Evolutionary conservation across 2,329 filamentous ascomycete genomes (phyloP).

Genomic region (Colletotrichum noveboracense): DNA sequence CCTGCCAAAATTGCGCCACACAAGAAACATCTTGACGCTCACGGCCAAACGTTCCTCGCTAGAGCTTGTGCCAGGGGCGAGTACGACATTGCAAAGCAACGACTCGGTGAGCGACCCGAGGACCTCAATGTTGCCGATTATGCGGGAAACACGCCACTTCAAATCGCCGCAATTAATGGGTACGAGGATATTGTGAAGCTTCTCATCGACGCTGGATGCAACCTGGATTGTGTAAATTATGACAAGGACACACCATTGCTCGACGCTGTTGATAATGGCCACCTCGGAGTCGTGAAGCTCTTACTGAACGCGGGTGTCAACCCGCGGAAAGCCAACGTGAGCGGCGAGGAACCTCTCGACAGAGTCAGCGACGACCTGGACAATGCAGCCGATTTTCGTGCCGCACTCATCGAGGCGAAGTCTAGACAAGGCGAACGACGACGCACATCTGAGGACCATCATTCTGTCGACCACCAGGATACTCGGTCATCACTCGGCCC

Average conservation of each 20-base stretch:
- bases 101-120: slow-evolving; percentile 79
- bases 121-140: slow-evolving; percentile 91
- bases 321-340: slow-evolving; percentile 87
- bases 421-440: slow-evolving; percentile 59
- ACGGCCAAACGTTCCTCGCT: slow-evolving; percentile 89
- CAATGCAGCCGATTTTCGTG: slow-evolving; percentile 80
- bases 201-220: slow-evolving; percentile 83
- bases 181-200: slow-evolving; percentile 87
- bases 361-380: slow-evolving; percentile 78
- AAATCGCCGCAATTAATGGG: slow-evolving; percentile 90
- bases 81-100: slow-evolving; percentile 76
- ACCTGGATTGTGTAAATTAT: slow-evolving; percentile 78
- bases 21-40: slow-evolving; percentile 90
- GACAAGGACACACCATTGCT: slow-evolving; percentile 93
- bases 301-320: slow-evolving; percentile 88
- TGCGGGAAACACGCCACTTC: slow-evolving; percentile 93
- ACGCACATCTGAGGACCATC: slow-evolving; percentile 64
- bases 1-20: slow-evolving; percentile 73
- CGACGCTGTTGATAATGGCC: slow-evolving; percentile 95
- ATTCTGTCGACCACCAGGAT: slow-evolving; percentile 52
- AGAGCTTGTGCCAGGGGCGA: slow-evolving; percentile 88
- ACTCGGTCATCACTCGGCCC: slow-evolving; percentile 58
- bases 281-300: slow-evolving; percentile 85
- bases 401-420: slow-evolving; percentile 65
- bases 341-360: slow-evolving; percentile 90